These are phyloP conservation scores for Aspergillus saccharolyticus DNA, from an alignment of 495 filamentous ascomycete genomes.

Conservation along the genomic window DNA sequence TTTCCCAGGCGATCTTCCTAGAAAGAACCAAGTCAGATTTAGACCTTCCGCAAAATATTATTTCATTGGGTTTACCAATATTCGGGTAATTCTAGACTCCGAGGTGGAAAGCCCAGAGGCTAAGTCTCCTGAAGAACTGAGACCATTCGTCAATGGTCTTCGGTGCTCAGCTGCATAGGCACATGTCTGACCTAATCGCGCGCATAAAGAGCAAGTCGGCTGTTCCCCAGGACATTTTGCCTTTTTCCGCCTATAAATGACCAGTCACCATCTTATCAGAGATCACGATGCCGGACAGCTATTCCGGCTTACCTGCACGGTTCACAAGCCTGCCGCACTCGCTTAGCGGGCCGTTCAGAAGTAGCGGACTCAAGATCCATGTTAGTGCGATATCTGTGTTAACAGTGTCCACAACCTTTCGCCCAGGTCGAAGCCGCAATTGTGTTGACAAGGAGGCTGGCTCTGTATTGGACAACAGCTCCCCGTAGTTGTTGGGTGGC, in stretches of 20 bases:
- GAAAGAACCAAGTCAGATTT: background rate
- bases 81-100: slow-evolving; percentile 15
- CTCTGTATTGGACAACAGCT: background rate
- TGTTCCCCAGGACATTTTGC: slow-evolving; percentile 47
- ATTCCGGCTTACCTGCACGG: slow-evolving; percentile 38
- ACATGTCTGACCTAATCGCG: slow-evolving; percentile 39
- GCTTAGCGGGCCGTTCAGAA: slow-evolving; percentile 33
- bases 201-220: slow-evolving; percentile 43
- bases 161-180: slow-evolving; percentile 38
- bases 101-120: background rate
- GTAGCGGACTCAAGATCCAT: slow-evolving; percentile 7
- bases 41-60: background rate
- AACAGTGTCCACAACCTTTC: background rate
- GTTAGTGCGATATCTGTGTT: background rate
- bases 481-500: background rate
- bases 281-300: background rate
- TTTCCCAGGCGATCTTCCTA: slow-evolving; percentile 39
- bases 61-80: slow-evolving; percentile 16
- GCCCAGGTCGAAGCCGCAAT: background rate
- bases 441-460: background rate
- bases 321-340: slow-evolving; percentile 45
- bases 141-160: slow-evolving; percentile 12
- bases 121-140: background rate
- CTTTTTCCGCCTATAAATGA: slow-evolving; percentile 38
- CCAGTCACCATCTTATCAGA: slow-evolving; percentile 9